Base-by-base conservation (phyloP, 768 basidiomycete species). In the Cystobasidium onofrii region DNA sequence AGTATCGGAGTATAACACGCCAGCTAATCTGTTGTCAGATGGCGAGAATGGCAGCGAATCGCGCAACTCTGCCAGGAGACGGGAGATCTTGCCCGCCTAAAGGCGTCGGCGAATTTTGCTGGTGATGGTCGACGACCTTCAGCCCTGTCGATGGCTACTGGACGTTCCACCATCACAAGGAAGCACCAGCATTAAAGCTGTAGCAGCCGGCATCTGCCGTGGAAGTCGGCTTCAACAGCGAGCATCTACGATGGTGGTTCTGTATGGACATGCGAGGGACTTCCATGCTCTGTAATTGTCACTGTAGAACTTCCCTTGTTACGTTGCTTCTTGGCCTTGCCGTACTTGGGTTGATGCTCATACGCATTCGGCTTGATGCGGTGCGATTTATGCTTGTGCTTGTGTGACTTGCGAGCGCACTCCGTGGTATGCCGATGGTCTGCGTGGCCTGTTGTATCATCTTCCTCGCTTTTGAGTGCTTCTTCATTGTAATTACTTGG, bases 271-370 rank as follows among this genome's bases (percentile, higher is more conserved):
- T 7, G 36, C n/a, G n/a, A 4, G 31, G 61, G 20, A 6, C n/a
- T 63, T 13, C n/a, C 36, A 27, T 66, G 7, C 17, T 70, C 4
- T 33, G 15, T 36, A 2, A 73, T 29, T 9, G 60, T 73, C 71
- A 64, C 64, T 23, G 71, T 73, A 33, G 36, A 43, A 9, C 1
- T 31, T 3, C 61, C 61, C 41, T 64, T 62, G 15, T 36, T 25
- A 23, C 46, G 31, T 33, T 29, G 13, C 71, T 73, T 71, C 69
- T 60, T 71, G 10, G 15, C 29, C 36, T 55, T 60, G 25, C 69
- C 69, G 41, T 71, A 71, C 36, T 27, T 57, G 4, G 69, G 69
- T 55, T 71, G 69, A 39, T 50, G 52, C 29, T 71, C 69, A 44
- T 71, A 71, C 9, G 69, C 69, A 61, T 71, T 71, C 13, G 52